Conservation (phyloP, 176 grass and related monocot species). For the Dendrocalamus sinicus region DNA sequence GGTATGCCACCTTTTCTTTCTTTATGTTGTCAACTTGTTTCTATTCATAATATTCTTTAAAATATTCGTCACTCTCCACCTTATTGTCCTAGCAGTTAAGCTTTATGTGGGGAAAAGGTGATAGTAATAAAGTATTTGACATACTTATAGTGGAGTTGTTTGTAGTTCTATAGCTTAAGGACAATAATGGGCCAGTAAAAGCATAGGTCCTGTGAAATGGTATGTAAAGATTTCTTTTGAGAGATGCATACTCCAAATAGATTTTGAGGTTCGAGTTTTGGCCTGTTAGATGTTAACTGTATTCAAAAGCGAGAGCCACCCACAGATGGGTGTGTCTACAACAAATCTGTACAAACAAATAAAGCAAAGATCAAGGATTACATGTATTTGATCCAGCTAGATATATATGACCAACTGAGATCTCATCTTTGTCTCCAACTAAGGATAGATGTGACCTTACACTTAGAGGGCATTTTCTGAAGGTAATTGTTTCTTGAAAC, state of each 20-base stretch:
- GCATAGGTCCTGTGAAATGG: not conserved
- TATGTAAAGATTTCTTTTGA: not conserved
- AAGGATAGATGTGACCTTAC: conserved; percentile 1
- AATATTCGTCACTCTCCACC: conserved; percentile 1
- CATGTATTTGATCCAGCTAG: conserved; percentile 2
- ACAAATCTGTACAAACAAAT: conserved; percentile 13
- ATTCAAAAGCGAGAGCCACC: not conserved
- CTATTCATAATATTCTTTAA: not conserved
- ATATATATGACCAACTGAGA: conserved; percentile 23
- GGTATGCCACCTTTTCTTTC: conserved; percentile 48
- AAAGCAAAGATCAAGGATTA: not conserved
- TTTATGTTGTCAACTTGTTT: conserved; percentile 18
- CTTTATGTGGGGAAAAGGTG: conserved; percentile 1
- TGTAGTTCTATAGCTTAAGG: not conserved
- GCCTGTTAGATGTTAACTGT: not conserved
- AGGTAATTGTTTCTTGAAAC: not conserved
- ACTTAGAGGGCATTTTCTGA: conserved; percentile 17
- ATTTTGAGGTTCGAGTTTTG: conserved; percentile 6
- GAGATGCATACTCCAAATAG: conserved; percentile 22
- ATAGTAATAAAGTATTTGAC: not conserved
- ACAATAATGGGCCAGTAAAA: not conserved
- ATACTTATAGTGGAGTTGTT: not conserved
- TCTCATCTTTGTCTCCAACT: conserved; percentile 3
- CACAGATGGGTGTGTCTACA: not conserved
- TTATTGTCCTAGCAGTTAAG: conserved; percentile 23